A percentile compares a stretch with the other conserved stretches of the same genome.
Evolutionary conservation across 768 basidiomycete genomes (phyloP).

Genomic region (Cystoderma amianthinum): DNA sequence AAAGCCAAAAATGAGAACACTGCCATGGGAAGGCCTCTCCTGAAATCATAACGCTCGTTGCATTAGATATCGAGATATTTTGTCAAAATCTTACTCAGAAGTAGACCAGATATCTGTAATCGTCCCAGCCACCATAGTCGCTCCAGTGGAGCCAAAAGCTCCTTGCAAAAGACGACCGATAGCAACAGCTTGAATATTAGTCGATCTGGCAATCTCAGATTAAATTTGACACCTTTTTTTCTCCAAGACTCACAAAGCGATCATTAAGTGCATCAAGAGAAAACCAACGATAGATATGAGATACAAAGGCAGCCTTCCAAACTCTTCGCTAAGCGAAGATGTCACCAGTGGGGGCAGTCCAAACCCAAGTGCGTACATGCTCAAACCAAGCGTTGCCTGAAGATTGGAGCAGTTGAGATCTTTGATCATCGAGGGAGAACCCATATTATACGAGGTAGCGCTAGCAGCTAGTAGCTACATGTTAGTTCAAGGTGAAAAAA

Average conservation of each 20-base stretch:
- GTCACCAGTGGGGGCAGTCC: constrained; percentile 57
- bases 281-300: constrained; percentile 43
- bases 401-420: constrained; percentile 38
- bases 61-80: not conserved
- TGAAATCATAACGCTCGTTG: constrained; percentile 13
- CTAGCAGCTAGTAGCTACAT: constrained; percentile 34
- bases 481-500: not conserved
- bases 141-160: constrained; percentile 59
- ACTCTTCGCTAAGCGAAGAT: constrained; percentile 68
- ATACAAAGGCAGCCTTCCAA: constrained; percentile 59
- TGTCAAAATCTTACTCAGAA: constrained; percentile 33
- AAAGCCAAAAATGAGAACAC: constrained; percentile 57
- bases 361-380: constrained; percentile 55
- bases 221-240: not conserved
- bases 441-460: constrained; percentile 47
- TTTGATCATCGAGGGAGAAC: constrained; percentile 48
- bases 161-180: constrained; percentile 55
- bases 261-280: constrained; percentile 39
- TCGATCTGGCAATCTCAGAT: no score
- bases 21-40: constrained; percentile 71
- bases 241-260: constrained; percentile 30
- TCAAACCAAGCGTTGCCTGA: constrained; percentile 40
- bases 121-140: constrained; percentile 65
- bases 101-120: constrained; percentile 61
- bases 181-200: constrained; percentile 50